Base-by-base conservation (phyloP, 1,139 yeast species). In the Pneumocystis sp. region DNA sequence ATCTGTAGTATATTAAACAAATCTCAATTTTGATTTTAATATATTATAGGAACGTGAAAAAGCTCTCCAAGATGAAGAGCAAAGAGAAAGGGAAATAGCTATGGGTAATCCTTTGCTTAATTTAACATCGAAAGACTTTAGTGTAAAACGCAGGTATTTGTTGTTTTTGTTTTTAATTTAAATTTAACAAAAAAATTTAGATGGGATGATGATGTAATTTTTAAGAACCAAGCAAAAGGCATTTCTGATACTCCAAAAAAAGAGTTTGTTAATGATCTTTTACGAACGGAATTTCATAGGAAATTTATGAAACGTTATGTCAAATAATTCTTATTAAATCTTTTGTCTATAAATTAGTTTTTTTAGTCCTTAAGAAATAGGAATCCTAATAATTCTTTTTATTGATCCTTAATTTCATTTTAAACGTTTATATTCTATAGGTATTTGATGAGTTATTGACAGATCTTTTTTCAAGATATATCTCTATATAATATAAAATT, bases 231-330 rank as follows among this genome's bases (percentile, higher is more conserved):
- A 61, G 76, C 77, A 70, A 72, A 45, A 65, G 70, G 70, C 8
- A 66, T 66, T n/a, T 66, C 64, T 69, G 71, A 34, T 67, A 66
- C 50, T 68, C 69, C 57, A 64, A 69, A 34, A 40, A 72, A 74
- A 34, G 75, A 74, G n/a, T 85, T 81, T 71, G 80, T 87, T 29
- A 87, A 86, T 68, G 88, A 88, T 71, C 78, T 88, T 67, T 74
- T 86, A 31, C 78, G 84, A 64, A 86, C 93, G 4, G 86, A 85
- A 31, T 83, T 82, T 70, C 96, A 90, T 73, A 80, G 83, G 69
- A 81, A 83, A 68, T 89, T 90, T 72, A 76, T 90, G 76, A 80
- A 84, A 66, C 85, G 84, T 71, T 87, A 83, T 71, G 78, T 89
- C 19, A 50, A 50, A 50, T 50, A 8, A 78, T 50, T 50, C 12